Percentiles rank a stretch among this genome's conserved stretches.
Evolutionary conservation across 805 yeast species (phyloP).

Genomic region (Ogataea corticis): DNA sequence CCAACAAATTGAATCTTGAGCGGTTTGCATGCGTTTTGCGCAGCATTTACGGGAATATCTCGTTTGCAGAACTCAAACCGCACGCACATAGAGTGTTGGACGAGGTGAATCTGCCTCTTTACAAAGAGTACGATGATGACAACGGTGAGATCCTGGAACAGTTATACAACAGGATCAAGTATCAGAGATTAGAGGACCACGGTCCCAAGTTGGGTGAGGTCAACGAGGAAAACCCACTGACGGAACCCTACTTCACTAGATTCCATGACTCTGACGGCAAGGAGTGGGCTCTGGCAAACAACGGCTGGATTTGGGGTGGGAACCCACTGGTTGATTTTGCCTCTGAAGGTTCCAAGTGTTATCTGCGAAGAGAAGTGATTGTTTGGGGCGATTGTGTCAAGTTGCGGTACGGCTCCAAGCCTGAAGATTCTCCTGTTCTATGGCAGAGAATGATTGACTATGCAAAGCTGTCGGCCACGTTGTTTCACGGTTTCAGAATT

Average conservation of each 20-base stretch:
- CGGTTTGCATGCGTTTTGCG: conserved; percentile 56
- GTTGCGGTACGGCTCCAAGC: conserved; percentile 75
- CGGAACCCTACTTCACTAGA: conserved; percentile 87
- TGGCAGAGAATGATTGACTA: conserved; percentile 89
- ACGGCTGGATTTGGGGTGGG: conserved; percentile 99
- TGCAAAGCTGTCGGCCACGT: conserved; percentile 64
- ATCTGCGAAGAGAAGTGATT: conserved; percentile 87
- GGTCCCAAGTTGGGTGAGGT: conserved; percentile 82
- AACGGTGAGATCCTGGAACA: conserved; percentile 63
- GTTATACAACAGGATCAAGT: conserved; percentile 73
- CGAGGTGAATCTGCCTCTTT: conserved; percentile 73
- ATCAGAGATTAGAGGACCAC: conserved; percentile 69
- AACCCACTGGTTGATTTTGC: conserved; percentile 94
- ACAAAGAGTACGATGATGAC: conserved; percentile 76
- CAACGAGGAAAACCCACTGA: conserved; percentile 56
- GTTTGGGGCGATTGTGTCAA: conserved; percentile 98
- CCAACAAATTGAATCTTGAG: conserved; percentile 52
- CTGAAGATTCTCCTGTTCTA: conserved; percentile 81
- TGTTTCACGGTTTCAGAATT: conserved; percentile 86
- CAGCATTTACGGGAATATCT: conserved; percentile 33
- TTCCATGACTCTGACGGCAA: conserved; percentile 55
- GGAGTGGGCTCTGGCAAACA: conserved; percentile 78
- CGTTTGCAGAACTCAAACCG: conserved; percentile 34
- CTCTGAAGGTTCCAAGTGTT: conserved; percentile 72
- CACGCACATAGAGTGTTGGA: conserved; percentile 61